Percentiles rank a stretch among this genome's conserved stretches.
Evolutionary conservation across 805 yeast species (phyloP).

Genomic region (Monosporozyma yasuniensis): DNA sequence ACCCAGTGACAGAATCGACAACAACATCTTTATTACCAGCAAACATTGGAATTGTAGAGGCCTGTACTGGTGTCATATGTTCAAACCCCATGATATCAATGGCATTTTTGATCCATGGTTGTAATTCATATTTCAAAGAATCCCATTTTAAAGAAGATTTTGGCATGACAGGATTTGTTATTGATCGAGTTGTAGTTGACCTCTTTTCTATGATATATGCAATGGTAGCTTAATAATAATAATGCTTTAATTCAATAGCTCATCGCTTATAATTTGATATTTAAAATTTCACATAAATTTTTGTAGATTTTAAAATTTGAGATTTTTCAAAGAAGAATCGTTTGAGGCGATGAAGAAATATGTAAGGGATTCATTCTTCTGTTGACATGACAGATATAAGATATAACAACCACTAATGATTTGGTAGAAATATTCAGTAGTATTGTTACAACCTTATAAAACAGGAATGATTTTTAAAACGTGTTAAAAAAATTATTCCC

Average conservation of each 20-base stretch:
- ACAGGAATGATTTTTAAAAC: too few relatives aligned
- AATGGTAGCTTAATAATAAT: too few relatives aligned
- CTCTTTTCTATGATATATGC: too few relatives aligned
- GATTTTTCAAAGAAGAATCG: neutral
- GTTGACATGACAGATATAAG: too few relatives aligned
- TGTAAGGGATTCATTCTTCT: neutral
- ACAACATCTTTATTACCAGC: conserved; percentile 85
- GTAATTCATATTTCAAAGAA: conserved; percentile 40
- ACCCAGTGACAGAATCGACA: conserved; percentile 95
- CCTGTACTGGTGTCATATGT: conserved; percentile 94
- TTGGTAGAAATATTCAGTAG: neutral
- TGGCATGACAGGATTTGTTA: conserved; percentile 13
- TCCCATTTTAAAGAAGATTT: conserved; percentile 59
- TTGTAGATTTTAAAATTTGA: neutral
- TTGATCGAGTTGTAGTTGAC: too few relatives aligned
- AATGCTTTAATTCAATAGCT: neutral
- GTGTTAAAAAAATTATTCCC: too few relatives aligned
- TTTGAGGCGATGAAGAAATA: neutral
- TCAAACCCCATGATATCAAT: conserved; percentile 65
- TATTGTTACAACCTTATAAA: too few relatives aligned
- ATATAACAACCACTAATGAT: neutral
- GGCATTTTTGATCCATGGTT: conserved; percentile 65
- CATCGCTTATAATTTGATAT: neutral
- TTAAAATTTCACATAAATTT: neutral
- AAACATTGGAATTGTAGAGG: conserved; percentile 82